Percentiles rank a stretch among this genome's conserved stretches.
phyloP scores from a whole-genome alignment of 768 basidiomycete species.

The Pulveroboletus sp. region DNA sequence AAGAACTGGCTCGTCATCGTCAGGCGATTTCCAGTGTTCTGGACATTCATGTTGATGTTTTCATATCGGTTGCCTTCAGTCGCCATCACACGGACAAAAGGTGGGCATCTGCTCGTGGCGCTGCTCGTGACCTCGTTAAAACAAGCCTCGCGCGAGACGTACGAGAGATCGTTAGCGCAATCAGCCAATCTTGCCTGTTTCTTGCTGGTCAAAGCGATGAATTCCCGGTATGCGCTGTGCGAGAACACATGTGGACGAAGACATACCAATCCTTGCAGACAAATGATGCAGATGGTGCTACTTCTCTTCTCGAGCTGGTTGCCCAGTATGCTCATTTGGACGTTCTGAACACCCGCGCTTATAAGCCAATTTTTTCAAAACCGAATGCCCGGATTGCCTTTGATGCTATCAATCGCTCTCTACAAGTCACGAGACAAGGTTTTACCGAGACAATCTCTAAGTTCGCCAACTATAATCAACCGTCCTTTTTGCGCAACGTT shows the following conservation, averaged over 20 bases:
- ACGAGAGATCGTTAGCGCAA: slow-evolving; percentile 27
- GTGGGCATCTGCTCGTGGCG: slow-evolving; percentile 41
- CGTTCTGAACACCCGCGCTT: slow-evolving; percentile 49
- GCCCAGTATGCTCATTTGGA: slow-evolving; percentile 66
- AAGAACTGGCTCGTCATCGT: slow-evolving; percentile 24
- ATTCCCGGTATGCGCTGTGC: slow-evolving; percentile 39
- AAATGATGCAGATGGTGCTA: slow-evolving; percentile 54
- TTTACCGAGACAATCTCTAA: slow-evolving; percentile 59
- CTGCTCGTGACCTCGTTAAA: slow-evolving; percentile 40
- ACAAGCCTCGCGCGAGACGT: slow-evolving; percentile 32
- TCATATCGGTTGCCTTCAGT: slow-evolving; percentile 45
- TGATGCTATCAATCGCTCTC: slow-evolving; percentile 55
- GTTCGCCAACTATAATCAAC: slow-evolving; percentile 58
- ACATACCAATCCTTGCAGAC: slow-evolving; percentile 56
- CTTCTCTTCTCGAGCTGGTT: slow-evolving; percentile 52
- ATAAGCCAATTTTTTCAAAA: slow-evolving; percentile 34
- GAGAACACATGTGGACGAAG: slow-evolving; percentile 63
- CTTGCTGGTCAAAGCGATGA: slow-evolving; percentile 27
- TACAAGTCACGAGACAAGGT: slow-evolving; percentile 54
- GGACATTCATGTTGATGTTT: slow-evolving; percentile 47
- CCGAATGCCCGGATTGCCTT: slow-evolving; percentile 35
- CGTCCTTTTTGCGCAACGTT: slow-evolving; percentile 48
- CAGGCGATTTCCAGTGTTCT: slow-evolving; percentile 35
- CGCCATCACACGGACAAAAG: slow-evolving; percentile 32
- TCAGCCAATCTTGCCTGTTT: slow-evolving; percentile 31